Evolutionary conservation across 2,329 filamentous ascomycete species (phyloP), one percentile per base, ranked within the genome.

Genomic region (Colletotrichum eremochloae): DNA sequence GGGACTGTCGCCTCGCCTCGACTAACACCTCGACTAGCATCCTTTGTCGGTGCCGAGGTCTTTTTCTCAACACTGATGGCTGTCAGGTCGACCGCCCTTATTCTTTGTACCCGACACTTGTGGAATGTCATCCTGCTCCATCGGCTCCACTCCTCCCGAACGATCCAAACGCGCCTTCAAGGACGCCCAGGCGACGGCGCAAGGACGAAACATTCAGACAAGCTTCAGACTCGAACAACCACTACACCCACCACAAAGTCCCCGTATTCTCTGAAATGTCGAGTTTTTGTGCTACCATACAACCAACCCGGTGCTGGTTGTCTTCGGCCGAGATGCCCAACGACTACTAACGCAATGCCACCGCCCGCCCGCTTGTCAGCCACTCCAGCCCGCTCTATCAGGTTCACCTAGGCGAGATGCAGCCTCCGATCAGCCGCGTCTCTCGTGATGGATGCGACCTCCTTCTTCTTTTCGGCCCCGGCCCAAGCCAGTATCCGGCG

Each of bases 1-100:
- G 65, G 68, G 68, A 71, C 58, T 63, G 48, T 46, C 63, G 44
- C 68, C 50, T 68, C 56, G 68, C 64, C 68, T 60, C 42, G 58
- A 58, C 68, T 71, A 71, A 63, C 36, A 57, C 53, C 14, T 33
- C 38, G 14, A 38, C 57, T 68, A 71, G 58, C 58, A 38, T 38
- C 31, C 38, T 46, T 67, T 58, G n/a, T 63, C 57, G 58, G 38
- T 57, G 63, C 56, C 57, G 24, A 50, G 33, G 31, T 56, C 36
- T 36, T 50, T 50, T 38, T 61, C 33, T 33, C 57, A 52, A 48
- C 31, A 40, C 40, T 48, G 15, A 7, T 69, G 56, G 55, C 68
- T 61, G 48, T 58, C 67, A 46, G 29, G 46, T 50, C 62, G 55
- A 58, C 62, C 20, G 36, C 6, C 20, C 24, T 20, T 48, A 31